Conservation (phyloP, 768 basidiomycete species). For the Dioszegia aurantiaca region DNA sequence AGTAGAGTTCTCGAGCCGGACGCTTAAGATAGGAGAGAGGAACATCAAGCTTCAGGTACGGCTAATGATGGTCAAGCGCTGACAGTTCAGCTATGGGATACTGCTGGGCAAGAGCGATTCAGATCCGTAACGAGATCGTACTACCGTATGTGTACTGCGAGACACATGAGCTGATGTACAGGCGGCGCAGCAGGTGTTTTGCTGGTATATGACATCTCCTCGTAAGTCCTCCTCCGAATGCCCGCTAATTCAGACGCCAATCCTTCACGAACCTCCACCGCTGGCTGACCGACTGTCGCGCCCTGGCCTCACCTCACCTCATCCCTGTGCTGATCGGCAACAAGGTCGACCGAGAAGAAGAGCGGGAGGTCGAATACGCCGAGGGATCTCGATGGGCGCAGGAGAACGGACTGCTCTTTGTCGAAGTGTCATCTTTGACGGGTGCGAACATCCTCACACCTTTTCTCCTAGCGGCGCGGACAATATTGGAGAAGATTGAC, state of each 20-base stretch:
- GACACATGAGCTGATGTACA: constrained; percentile 10
- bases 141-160: constrained; percentile 57
- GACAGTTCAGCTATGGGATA: constrained; percentile 82
- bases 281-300: constrained; percentile 92
- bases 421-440: constrained; percentile 85
- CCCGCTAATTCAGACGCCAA: constrained; percentile 66
- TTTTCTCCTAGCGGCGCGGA: constrained; percentile 75
- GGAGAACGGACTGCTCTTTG: constrained; percentile 89
- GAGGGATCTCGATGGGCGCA: constrained; percentile 96
- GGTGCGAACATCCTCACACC: constrained; percentile 91
- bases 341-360: constrained; percentile 91
- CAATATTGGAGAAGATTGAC: constrained; percentile 85
- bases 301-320: constrained; percentile 85
- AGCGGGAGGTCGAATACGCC: constrained; percentile 86
- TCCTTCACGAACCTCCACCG: constrained; percentile 78
- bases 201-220: constrained; percentile 55
- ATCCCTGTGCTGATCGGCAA: constrained; percentile 76
- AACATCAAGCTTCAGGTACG: constrained; percentile 89
- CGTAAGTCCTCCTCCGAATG: constrained; percentile 30
- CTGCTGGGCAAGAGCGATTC: constrained; percentile 93
- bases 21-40: constrained; percentile 88
- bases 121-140: constrained; percentile 84
- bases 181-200: constrained; percentile 64
- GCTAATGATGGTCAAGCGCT: constrained; percentile 13
- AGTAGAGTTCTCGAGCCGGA: constrained; percentile 94